A percentile compares a stretch with the other conserved stretches of the same genome.
Conservation (phyloP, 2,329 filamentous ascomycete species). For the Metarhizium guizhouense region DNA sequence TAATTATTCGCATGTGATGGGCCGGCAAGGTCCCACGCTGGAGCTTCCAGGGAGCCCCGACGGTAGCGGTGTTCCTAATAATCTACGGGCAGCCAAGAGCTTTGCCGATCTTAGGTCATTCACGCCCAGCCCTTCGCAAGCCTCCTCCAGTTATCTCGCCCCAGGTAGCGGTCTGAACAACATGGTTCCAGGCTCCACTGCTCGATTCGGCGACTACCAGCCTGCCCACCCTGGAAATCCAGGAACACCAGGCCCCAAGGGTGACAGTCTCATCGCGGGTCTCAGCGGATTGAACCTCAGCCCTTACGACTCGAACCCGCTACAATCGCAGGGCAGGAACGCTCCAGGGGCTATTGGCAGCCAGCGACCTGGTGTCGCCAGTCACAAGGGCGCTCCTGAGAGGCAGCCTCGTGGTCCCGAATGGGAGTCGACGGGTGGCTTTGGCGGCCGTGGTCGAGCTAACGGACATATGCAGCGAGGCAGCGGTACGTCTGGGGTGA, state of each 20-base stretch:
- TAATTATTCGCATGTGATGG: constrained; percentile 63
- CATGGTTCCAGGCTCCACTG: constrained; percentile 31
- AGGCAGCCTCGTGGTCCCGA: constrained; percentile 56
- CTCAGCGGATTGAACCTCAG: constrained; percentile 43
- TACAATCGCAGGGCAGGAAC: constrained; percentile 29
- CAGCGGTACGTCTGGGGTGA: constrained; percentile 39
- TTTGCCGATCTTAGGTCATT: constrained; percentile 93
- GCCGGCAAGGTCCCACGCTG: constrained; percentile 76
- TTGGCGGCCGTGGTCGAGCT: constrained; percentile 41
- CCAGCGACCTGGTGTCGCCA: constrained; percentile 47
- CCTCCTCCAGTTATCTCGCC: constrained; percentile 65
- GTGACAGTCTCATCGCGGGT: constrained; percentile 35
- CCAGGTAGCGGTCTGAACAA: constrained; percentile 42
- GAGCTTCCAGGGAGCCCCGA: constrained; percentile 77
- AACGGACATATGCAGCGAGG: constrained; percentile 54
- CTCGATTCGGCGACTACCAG: constrained; percentile 39
- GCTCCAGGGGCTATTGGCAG: constrained; percentile 56
- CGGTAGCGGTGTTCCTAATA: constrained; percentile 55
- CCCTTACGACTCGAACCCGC: constrained; percentile 37
- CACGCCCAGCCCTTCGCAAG: constrained; percentile 84
- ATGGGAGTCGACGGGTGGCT: constrained; percentile 48
- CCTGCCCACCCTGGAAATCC: constrained; percentile 24
- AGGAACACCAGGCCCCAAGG: constrained; percentile 29
- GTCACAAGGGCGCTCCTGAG: constrained; percentile 40
- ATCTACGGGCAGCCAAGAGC: constrained; percentile 87